These are phyloP conservation scores for Shiraia sp. DNA, from an alignment of 2,329 filamentous ascomycete species.

Conservation along the genomic window DNA sequence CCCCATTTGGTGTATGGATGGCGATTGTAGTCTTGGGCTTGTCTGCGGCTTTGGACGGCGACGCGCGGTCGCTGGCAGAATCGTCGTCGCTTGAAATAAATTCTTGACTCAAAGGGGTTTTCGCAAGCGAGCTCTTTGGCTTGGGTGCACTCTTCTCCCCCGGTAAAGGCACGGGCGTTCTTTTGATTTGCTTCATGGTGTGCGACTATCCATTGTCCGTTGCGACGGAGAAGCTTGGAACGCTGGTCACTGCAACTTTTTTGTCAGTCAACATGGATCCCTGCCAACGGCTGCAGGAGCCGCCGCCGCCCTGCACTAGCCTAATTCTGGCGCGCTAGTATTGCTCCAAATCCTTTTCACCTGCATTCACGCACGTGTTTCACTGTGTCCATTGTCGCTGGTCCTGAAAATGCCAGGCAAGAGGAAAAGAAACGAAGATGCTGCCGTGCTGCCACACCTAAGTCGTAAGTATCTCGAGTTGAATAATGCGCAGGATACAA, in stretches of 20 bases:
- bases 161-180: conserved; percentile 40
- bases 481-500: not conserved
- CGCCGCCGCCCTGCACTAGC: conserved; percentile 13
- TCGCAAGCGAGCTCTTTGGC: conserved; percentile 18
- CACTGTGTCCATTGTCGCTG: too few relatives aligned
- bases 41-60: conserved; percentile 16
- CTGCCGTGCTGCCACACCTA: not conserved
- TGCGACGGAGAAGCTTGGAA: conserved; percentile 14
- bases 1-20: conserved; percentile 35
- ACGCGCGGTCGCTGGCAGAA: conserved; percentile 25
- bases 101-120: conserved; percentile 41
- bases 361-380: too few relatives aligned
- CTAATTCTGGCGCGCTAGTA: conserved; percentile 16
- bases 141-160: conserved; percentile 33
- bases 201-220: conserved; percentile 12
- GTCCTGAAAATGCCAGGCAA: conserved; percentile 34
- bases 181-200: conserved; percentile 41
- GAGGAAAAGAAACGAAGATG: conserved; percentile 28
- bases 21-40: conserved; percentile 35
- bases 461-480: conserved; percentile 14
- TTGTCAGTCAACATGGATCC: conserved; percentile 25
- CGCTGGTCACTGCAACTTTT: conserved; percentile 30
- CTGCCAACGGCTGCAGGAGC: conserved; percentile 18
- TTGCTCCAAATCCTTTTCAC: conserved; percentile 8
- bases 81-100: conserved; percentile 40